These are phyloP conservation scores for Picochlorum sp. DNA, from an alignment of 139 green algal species.

Conservation along the genomic window DNA sequence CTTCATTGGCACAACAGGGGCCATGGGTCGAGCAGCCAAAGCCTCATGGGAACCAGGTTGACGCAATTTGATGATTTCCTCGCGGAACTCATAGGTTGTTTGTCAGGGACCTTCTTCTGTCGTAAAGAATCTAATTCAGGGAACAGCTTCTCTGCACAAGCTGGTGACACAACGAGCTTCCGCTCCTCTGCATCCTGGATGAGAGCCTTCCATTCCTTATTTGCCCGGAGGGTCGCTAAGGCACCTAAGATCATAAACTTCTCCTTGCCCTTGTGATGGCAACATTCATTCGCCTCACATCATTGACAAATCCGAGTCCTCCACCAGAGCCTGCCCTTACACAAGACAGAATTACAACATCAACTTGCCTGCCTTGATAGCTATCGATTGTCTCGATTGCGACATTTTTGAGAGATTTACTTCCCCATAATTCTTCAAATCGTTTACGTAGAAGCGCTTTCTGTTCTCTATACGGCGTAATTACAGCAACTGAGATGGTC, in stretches of 20 bases:
- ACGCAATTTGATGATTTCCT: no score
- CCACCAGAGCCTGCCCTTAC: constrained; percentile 46
- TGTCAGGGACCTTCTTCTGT: no score
- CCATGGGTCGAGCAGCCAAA: no score
- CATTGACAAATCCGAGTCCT: constrained; percentile 38
- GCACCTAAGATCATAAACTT: constrained; percentile 71
- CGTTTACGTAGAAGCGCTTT: constrained; percentile 42
- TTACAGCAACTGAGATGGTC: constrained; percentile 51
- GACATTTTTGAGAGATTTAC: constrained; percentile 33
- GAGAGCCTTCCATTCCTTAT: constrained; percentile 51
- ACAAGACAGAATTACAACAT: constrained; percentile 87
- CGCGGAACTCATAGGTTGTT: no score
- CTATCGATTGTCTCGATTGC: constrained; percentile 83
- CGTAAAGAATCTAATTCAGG: constrained; percentile 16
- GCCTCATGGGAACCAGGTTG: no score
- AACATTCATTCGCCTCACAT: constrained; percentile 79
- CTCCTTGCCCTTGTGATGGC: constrained; percentile 72
- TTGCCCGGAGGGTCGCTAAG: constrained; percentile 36
- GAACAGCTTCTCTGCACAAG: constrained; percentile 37
- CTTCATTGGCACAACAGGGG: no score
- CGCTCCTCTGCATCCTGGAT: constrained; percentile 35
- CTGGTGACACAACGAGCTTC: constrained; percentile 45
- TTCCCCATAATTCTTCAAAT: constrained; percentile 47
- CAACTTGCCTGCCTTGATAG: constrained; percentile 89
- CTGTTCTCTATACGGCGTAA: constrained; percentile 85